Evolutionary conservation across 306 rosid genomes (phyloP).

Genomic region (Alnus glutinosa): DNA sequence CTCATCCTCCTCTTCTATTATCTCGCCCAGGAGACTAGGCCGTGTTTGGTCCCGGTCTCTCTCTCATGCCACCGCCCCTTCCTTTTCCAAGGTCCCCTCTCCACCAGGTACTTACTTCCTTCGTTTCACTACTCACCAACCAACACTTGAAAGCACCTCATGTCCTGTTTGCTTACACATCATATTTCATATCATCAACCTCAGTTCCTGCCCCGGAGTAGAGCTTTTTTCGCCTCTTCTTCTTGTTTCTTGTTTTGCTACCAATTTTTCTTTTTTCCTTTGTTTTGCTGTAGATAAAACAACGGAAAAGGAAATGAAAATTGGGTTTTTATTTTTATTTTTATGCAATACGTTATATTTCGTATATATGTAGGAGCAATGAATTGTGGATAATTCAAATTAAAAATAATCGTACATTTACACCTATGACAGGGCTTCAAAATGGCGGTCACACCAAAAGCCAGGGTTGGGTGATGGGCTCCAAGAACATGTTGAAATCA

Average conservation of each 20-base stretch:
- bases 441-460: neutral
- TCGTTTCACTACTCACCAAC: neutral
- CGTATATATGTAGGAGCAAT: neutral
- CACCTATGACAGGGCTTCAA: neutral
- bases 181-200: neutral
- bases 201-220: neutral
- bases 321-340: neutral
- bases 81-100: neutral
- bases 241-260: neutral
- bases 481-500: constrained; percentile 39
- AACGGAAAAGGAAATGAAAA: neutral
- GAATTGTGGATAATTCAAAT: neutral
- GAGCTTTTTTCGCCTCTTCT: neutral
- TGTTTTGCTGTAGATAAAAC: neutral
- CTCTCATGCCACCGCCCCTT: neutral
- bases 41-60: neutral
- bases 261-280: neutral
- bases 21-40: neutral
- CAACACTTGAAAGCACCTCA: neutral
- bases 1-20: neutral
- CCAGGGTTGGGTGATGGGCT: constrained; percentile 37
- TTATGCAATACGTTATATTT: neutral
- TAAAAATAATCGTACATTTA: neutral
- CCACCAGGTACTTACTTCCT: neutral
- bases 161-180: neutral